Base-by-base conservation (phyloP, 768 basidiomycete genomes). In the Clitopilus passeckerianus region DNA sequence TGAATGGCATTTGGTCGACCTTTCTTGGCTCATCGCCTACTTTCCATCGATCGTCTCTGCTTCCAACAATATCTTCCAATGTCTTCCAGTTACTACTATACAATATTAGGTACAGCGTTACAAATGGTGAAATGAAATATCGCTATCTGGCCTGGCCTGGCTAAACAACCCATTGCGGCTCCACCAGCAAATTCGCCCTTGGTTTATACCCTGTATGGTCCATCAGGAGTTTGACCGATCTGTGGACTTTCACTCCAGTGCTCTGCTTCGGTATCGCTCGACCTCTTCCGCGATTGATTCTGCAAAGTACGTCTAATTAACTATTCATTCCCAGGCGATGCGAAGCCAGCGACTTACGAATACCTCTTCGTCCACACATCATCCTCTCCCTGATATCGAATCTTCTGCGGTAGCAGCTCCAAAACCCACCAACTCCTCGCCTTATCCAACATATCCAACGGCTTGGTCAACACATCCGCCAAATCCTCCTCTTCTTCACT, bases 401-500 rank as follows among this genome's bases (percentile, higher is more conserved):
- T 68, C 58, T 71, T 72, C 60, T 75, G 71, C 0, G 80, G 80
- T 1, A 80, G 46, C 34, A 76, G 57, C 68, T 91, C 89, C 33
- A 91, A 70, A 22, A 85, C 62, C 89, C 90, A 91, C 90, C 89
- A 91, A 0, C 53, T 57, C 53, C 64, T 74, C 22, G 71, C 60
- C 5, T 75, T 64, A 15, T 69, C 62, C 33, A 91, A 77, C 72
- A 87, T 80, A 68, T 91, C 89, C 59, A 83, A 82, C 3, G 77
- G 67, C 0, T 72, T 74, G 54, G 73, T 75, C 20, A 80, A 61
- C n/a, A 83, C 82, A 59, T 90, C 89, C 1, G 68, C 72, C 16
- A 86, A 65, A 43, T 89, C 87, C 65, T 87, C 86, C 23, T 84
- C 77, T 63, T 86, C 87, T 66, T 89, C 81, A 43, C 53, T 75